phyloP scores from a whole-genome alignment of 2,329 filamentous ascomycete species.

The Fusarium brevicatenulatum region DNA sequence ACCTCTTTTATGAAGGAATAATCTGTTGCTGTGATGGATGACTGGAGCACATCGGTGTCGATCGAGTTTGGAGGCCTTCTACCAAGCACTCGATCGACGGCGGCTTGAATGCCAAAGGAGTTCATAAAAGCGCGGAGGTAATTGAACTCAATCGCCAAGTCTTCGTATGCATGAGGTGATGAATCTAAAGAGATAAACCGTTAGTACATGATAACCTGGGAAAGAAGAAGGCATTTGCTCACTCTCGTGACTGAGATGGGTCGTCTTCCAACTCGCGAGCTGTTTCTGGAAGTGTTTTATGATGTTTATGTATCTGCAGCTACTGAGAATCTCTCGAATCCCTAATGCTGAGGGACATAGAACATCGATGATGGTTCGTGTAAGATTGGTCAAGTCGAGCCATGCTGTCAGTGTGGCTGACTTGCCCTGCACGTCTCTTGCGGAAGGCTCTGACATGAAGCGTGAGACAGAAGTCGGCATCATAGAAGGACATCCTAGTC shows the following conservation, averaged over 20 bases:
- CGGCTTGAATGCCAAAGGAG: constrained; percentile 64
- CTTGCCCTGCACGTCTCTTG: background rate
- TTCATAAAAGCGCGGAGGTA: constrained; percentile 56
- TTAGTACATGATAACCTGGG: fast-evolving
- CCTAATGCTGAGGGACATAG: constrained; percentile 56
- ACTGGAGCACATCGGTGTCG: constrained; percentile 42
- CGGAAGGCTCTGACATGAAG: background rate
- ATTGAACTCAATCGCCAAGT: constrained; percentile 56
- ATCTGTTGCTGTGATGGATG: constrained; percentile 57
- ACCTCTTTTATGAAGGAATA: constrained; percentile 67
- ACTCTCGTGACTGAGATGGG: constrained; percentile 8
- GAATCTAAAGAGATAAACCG: fast-evolving
- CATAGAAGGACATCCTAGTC: constrained; percentile 25
- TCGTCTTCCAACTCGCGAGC: constrained; percentile 7
- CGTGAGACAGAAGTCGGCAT: background rate
- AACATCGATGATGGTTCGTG: constrained; percentile 20
- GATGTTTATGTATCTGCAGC: constrained; percentile 16
- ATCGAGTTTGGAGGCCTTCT: background rate
- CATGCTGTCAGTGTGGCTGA: constrained; percentile 1
- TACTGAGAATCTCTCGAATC: background rate
- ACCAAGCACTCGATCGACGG: constrained; percentile 56
- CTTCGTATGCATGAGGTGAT: background rate
- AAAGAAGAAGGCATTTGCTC: background rate
- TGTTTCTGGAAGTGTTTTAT: constrained; percentile 32
- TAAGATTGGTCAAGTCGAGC: constrained; percentile 20